Conservation (phyloP, 495 filamentous ascomycete species). For the Daldinia grandis region DNA sequence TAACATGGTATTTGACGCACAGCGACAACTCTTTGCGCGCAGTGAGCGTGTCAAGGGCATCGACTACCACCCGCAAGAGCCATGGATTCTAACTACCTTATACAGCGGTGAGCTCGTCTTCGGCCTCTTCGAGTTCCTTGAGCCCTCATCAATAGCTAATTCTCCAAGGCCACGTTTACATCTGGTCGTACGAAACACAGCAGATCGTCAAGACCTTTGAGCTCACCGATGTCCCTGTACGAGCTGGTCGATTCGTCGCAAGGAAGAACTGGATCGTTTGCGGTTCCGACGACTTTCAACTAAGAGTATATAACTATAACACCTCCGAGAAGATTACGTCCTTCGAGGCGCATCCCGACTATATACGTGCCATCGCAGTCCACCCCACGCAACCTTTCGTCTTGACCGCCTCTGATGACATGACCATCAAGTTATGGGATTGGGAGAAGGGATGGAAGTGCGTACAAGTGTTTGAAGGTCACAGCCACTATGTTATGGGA, state of each 20-base stretch:
- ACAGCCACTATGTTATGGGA: conserved; percentile 98
- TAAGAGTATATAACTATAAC: conserved; percentile 97
- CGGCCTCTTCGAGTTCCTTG: neutral
- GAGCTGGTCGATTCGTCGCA: conserved; percentile 95
- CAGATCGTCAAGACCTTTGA: conserved; percentile 99
- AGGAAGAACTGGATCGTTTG: conserved; percentile 99
- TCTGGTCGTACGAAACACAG: conserved; percentile 99
- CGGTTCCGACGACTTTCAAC: conserved; percentile 97
- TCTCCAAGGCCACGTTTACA: conserved; percentile 87
- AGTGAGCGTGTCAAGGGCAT: conserved; percentile 96
- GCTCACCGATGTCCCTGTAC: conserved; percentile 97
- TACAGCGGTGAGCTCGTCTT: conserved; percentile 74
- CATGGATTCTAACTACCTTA: conserved; percentile 95
- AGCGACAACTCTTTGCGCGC: conserved; percentile 83
- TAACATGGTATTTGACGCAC: conserved; percentile 52
- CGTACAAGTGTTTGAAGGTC: conserved; percentile 97
- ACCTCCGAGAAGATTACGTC: conserved; percentile 98
- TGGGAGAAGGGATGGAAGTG: conserved; percentile 99
- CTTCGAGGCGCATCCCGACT: conserved; percentile 98
- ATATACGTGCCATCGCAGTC: conserved; percentile 97
- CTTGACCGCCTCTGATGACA: conserved; percentile 96
- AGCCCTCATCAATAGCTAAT: conserved; percentile 14
- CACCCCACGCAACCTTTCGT: conserved; percentile 97
- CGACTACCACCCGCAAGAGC: conserved; percentile 95
- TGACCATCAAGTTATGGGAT: conserved; percentile 99